Evolutionary conservation across 495 filamentous ascomycete genomes (phyloP).

Genomic region (Aspergillus incahuasiensis): DNA sequence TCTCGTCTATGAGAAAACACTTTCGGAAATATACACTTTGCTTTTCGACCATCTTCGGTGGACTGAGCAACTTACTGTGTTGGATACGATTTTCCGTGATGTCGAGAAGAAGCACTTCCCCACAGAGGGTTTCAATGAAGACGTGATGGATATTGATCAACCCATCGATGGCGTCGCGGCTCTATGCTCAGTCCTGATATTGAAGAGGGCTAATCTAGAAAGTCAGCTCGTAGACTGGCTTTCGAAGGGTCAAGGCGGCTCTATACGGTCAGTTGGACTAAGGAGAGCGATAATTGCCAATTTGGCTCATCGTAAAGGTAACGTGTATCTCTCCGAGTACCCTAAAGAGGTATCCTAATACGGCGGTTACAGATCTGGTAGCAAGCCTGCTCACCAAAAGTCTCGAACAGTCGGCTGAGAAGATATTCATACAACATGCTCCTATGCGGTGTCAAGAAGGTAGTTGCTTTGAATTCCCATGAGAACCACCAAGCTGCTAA

Average conservation of each 20-base stretch:
- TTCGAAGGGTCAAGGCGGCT: constrained; percentile 45
- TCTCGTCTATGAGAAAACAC: constrained; percentile 35
- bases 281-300: constrained; percentile 63
- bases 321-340: background rate
- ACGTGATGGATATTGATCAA: constrained; percentile 6
- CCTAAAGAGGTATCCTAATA: background rate
- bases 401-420: constrained; percentile 73
- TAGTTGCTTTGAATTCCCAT: constrained; percentile 27
- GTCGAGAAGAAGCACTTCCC: constrained; percentile 52
- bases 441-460: constrained; percentile 84
- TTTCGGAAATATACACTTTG: constrained; percentile 27
- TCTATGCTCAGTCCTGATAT: constrained; percentile 33
- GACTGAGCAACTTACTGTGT: constrained; percentile 54
- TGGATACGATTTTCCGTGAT: constrained; percentile 55
- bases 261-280: constrained; percentile 60
- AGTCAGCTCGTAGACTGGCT: constrained; percentile 66
- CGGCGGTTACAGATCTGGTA: constrained; percentile 42
- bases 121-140: constrained; percentile 9
- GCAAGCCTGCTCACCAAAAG: constrained; percentile 58
- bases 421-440: constrained; percentile 79
- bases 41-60: constrained; percentile 46
- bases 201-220: constrained; percentile 33
- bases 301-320: constrained; percentile 51
- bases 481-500: constrained; percentile 19
- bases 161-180: constrained; percentile 37